A percentile compares a stretch with the other conserved stretches of the same genome.
Evolutionary conservation across 805 yeast genomes (phyloP).

Genomic region (Novakomyces olei): DNA sequence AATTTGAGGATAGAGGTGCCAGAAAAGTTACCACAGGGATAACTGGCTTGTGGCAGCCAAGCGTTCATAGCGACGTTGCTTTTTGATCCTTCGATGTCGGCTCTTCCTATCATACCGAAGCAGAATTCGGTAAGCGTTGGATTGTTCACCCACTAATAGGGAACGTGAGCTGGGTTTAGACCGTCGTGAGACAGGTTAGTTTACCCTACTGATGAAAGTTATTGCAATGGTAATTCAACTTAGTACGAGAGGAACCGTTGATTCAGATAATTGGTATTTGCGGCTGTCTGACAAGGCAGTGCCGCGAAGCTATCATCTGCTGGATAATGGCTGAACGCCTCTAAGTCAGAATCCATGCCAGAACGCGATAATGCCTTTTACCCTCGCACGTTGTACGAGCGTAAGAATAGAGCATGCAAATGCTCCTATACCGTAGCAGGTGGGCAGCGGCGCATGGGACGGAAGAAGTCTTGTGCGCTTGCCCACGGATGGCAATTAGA

Average conservation of each 20-base stretch:
- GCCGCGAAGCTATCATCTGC: conserved; percentile 30
- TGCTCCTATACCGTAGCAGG: conserved; percentile 24
- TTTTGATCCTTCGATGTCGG: conserved; percentile 28
- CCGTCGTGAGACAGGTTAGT: conserved; percentile 6
- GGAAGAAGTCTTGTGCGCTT: conserved; percentile 21
- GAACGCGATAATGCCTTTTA: conserved; percentile 23
- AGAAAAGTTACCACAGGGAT: conserved; percentile 24
- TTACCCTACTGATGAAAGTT: conserved; percentile 6
- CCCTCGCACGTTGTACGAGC: conserved; percentile 23
- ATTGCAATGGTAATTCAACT: conserved; percentile 23
- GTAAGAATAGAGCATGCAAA: too few species aligned
- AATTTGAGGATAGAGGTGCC: conserved; percentile 27
- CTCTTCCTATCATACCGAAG: conserved; percentile 30
- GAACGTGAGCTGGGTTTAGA: conserved; percentile 19
- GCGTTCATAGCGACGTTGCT: conserved; percentile 28
- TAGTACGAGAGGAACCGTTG: conserved; percentile 26
- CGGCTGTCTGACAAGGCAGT: conserved; percentile 27
- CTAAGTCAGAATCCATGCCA: conserved; percentile 34
- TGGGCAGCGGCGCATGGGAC: conserved; percentile 18
- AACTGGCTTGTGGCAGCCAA: conserved; percentile 28
- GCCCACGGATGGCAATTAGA: conserved; percentile 24
- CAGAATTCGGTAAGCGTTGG: conserved; percentile 27
- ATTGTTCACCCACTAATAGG: conserved; percentile 28
- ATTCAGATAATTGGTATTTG: conserved; percentile 27
- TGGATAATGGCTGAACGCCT: conserved; percentile 29